Evolutionary conservation across 768 basidiomycete species (phyloP).

Genomic region (Calvatia gigantea): DNA sequence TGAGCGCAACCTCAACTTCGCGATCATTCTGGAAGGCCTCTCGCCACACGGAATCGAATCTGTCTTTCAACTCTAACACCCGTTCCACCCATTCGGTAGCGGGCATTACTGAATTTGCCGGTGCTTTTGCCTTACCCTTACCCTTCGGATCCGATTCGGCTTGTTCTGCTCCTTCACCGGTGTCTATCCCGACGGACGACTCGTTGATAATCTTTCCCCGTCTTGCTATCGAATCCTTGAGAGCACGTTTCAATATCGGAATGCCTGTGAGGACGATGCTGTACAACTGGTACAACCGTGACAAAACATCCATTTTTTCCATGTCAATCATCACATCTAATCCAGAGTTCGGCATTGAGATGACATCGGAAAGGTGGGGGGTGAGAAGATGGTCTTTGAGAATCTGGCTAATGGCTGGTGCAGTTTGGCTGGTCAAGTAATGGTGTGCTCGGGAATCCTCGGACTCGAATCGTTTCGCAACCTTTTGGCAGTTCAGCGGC

Average conservation of each 20-base stretch:
- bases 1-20: slow-evolving; percentile 74
- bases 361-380: slow-evolving; percentile 69
- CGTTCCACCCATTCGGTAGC: slow-evolving; percentile 94
- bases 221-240: slow-evolving; percentile 69
- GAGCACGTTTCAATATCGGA: slow-evolving; percentile 53
- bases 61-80: slow-evolving; percentile 88
- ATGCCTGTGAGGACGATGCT: slow-evolving; percentile 64
- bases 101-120: slow-evolving; percentile 41
- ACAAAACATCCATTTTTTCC: slow-evolving; percentile 72
- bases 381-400: slow-evolving; percentile 76
- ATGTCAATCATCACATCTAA: slow-evolving; percentile 84
- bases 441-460: slow-evolving; percentile 84
- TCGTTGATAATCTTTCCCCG: slow-evolving; percentile 83
- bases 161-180: slow-evolving; percentile 27
- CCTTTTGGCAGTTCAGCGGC: slow-evolving; percentile 40
- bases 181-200: slow-evolving; percentile 39
- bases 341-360: slow-evolving; percentile 81
- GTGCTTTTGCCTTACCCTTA: slow-evolving; percentile 42
- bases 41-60: slow-evolving; percentile 75
- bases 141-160: slow-evolving; percentile 40
- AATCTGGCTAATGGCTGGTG: slow-evolving; percentile 63
- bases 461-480: slow-evolving; percentile 73
- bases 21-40: slow-evolving; percentile 70
- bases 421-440: slow-evolving; percentile 79
- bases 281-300: slow-evolving; percentile 77